Conservation (phyloP, 495 filamentous ascomycete genomes). For the Penicillium chermesinum region DNA sequence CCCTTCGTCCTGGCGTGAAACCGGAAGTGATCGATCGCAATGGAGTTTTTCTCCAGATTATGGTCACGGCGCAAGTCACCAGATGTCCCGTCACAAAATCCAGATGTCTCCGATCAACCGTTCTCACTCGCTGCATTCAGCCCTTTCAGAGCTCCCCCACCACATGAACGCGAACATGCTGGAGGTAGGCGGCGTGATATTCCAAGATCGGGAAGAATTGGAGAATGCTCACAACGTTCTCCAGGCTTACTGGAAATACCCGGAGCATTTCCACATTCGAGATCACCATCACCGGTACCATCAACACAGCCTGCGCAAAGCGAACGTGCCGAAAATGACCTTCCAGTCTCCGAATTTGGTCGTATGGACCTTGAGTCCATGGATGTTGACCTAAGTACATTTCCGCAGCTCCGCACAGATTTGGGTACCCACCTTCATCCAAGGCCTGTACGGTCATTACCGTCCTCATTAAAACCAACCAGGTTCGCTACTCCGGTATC, state of each 20-base stretch:
- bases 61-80: background rate
- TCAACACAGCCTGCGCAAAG: constrained; percentile 14
- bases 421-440: constrained; percentile 21
- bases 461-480: background rate
- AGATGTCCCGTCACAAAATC: background rate
- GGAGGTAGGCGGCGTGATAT: background rate
- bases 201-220: background rate
- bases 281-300: constrained; percentile 13
- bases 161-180: background rate
- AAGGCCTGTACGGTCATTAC: constrained; percentile 6
- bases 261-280: constrained; percentile 19
- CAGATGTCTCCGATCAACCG: background rate
- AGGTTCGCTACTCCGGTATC: background rate
- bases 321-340: constrained; percentile 4
- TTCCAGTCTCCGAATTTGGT: constrained; percentile 5
- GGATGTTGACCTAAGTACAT: constrained; percentile 6
- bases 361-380: constrained; percentile 9
- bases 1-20: background rate
- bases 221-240: background rate
- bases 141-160: background rate
- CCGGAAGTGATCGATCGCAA: background rate
- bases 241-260: constrained; percentile 5
- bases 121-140: background rate
- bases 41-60: background rate
- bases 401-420: constrained; percentile 16